These are phyloP conservation scores for Pichia pseudocactophila DNA, from an alignment of 805 yeast species.

Conservation along the genomic window DNA sequence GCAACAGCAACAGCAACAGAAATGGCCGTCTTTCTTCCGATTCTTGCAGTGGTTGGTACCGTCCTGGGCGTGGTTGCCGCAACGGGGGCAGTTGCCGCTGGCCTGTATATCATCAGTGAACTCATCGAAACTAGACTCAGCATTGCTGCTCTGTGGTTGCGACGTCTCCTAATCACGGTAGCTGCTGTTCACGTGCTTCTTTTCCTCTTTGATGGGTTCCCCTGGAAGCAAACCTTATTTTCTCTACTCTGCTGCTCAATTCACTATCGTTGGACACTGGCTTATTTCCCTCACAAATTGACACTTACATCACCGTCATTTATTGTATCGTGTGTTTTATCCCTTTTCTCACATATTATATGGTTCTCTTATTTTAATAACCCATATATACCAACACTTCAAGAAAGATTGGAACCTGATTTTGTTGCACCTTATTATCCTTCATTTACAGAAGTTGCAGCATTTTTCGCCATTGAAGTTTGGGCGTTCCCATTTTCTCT, in stretches of 20 bases:
- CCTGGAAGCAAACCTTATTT: constrained; percentile 55
- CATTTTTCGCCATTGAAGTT: constrained; percentile 86
- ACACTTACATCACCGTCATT: constrained; percentile 62
- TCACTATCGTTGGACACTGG: constrained; percentile 62
- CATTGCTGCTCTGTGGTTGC: not conserved
- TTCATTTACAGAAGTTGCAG: constrained; percentile 81
- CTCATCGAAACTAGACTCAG: not conserved
- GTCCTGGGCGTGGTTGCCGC: not conserved
- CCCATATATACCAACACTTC: constrained; percentile 63
- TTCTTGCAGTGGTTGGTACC: not conserved
- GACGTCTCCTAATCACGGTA: not conserved
- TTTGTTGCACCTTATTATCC: constrained; percentile 64
- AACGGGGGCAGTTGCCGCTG: not conserved
- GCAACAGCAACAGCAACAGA: too few relatives aligned
- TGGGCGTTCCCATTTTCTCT: constrained; percentile 93
- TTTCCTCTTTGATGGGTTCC: constrained; percentile 30
- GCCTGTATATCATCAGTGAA: not conserved
- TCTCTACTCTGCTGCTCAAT: constrained; percentile 63
- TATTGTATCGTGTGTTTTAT: constrained; percentile 60
- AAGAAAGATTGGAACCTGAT: constrained; percentile 46
- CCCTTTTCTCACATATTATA: constrained; percentile 69
- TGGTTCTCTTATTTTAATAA: constrained; percentile 85
- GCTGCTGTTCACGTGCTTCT: not conserved
- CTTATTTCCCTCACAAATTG: constrained; percentile 72
- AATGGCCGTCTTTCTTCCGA: not conserved